A percentile compares a stretch with the other conserved stretches of the same genome.
Evolutionary conservation across 768 basidiomycete genomes (phyloP).

Genomic region (Hericium rajendrae): DNA sequence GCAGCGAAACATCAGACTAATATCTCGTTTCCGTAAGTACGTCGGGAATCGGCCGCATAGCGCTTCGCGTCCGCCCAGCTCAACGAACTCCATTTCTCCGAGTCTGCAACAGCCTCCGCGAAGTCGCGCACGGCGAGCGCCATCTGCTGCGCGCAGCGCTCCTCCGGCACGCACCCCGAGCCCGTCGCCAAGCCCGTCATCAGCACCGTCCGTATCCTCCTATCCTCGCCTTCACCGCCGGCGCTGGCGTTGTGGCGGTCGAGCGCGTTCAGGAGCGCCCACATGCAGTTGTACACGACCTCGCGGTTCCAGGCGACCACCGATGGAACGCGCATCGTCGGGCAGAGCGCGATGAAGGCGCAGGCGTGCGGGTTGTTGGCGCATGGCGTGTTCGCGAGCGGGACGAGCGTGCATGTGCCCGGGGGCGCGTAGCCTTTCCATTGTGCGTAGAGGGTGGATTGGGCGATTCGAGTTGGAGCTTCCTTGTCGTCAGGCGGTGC

Average conservation of each 20-base stretch:
- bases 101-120: not conserved
- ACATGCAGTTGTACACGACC: conserved; percentile 26
- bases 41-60: not conserved
- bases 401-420: conserved; percentile 4
- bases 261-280: conserved; percentile 21
- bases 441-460: not conserved
- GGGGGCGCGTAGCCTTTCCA: conserved; percentile 7
- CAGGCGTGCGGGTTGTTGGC: conserved; percentile 10
- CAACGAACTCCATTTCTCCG: conserved; percentile 1
- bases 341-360: conserved; percentile 20
- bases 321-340: conserved; percentile 24
- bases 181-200: conserved; percentile 16
- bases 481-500: not conserved
- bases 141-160: conserved; percentile 8
- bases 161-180: not conserved
- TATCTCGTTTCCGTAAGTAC: not conserved
- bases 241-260: conserved; percentile 17
- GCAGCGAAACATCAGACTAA: too few species aligned
- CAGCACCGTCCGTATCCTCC: conserved; percentile 7
- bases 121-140: conserved; percentile 8
- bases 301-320: conserved; percentile 23
- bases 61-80: not conserved
- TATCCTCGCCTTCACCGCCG: not conserved
- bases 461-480: conserved; percentile 5
- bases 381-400: not conserved